A percentile compares a stretch with the other conserved stretches of the same genome.
These are phyloP conservation scores for Lathyrus oleraceus DNA, from an alignment of 306 rosid species.

Conservation along the genomic window DNA sequence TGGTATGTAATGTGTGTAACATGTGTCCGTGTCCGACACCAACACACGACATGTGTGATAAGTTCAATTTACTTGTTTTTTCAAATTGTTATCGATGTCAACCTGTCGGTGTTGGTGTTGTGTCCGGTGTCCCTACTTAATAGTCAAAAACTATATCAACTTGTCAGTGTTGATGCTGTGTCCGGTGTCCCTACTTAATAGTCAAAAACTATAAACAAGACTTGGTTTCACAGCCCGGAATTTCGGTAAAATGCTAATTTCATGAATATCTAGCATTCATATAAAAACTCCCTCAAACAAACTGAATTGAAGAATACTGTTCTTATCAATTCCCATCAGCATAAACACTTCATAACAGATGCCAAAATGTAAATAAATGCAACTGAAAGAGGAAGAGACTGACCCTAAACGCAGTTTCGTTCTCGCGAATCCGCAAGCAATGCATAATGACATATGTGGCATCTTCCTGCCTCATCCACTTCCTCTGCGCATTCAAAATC, in stretches of 20 bases:
- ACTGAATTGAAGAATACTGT: slow-evolving; percentile 1
- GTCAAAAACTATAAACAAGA: neutral
- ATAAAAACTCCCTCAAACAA: neutral
- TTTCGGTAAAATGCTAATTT: neutral
- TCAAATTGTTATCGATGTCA: too few relatives aligned
- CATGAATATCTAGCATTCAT: neutral
- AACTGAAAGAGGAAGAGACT: neutral
- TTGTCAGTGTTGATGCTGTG: too few relatives aligned
- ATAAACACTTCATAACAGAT: neutral
- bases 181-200: too few relatives aligned
- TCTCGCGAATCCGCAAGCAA: slow-evolving; percentile 86
- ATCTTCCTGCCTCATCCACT: slow-evolving; percentile 74
- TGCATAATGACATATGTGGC: slow-evolving; percentile 70
- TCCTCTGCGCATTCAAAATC: slow-evolving; percentile 77
- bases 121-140: too few relatives aligned
- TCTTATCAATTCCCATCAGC: slow-evolving; percentile 4
- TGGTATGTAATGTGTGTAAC: too few relatives aligned
- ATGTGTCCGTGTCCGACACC: too few relatives aligned
- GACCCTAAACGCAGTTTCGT: slow-evolving; percentile 71
- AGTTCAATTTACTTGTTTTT: too few relatives aligned
- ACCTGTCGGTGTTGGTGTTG: too few relatives aligned
- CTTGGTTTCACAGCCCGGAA: neutral
- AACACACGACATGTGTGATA: too few relatives aligned
- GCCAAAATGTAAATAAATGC: neutral
- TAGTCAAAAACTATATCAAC: too few relatives aligned